Conservation (phyloP, 2,329 filamentous ascomycete species). For the Xylogone sp. region DNA sequence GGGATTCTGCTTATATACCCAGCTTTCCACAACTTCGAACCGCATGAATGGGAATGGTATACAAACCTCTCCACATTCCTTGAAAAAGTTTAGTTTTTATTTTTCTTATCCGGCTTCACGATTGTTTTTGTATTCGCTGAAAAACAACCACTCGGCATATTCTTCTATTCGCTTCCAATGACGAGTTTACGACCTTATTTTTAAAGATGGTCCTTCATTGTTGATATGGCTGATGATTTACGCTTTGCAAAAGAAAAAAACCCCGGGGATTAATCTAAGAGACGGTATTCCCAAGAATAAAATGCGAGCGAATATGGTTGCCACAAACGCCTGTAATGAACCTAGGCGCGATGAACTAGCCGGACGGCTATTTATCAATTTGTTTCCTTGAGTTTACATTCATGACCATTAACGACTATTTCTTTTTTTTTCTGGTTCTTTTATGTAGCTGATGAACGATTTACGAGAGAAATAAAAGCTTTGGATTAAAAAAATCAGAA, state of each 20-base stretch:
- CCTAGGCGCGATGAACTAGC: slow-evolving; percentile 18
- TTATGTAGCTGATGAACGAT: slow-evolving; percentile 37
- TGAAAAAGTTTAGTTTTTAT: slow-evolving; percentile 20
- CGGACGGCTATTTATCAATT: slow-evolving; percentile 2
- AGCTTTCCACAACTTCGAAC: background rate
- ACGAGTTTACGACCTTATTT: slow-evolving; percentile 37
- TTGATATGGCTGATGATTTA: slow-evolving; percentile 43
- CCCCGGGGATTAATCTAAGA: slow-evolving; percentile 18
- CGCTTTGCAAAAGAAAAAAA: slow-evolving; percentile 34
- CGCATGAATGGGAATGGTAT: slow-evolving; percentile 3
- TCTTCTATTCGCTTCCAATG: slow-evolving; percentile 31
- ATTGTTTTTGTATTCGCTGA: slow-evolving; percentile 36
- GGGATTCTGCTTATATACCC: background rate
- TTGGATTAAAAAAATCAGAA: slow-evolving; percentile 27
- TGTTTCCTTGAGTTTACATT: slow-evolving; percentile 23
- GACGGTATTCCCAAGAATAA: slow-evolving; percentile 24
- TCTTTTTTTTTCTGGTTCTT: slow-evolving; percentile 33
- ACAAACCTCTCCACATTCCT: slow-evolving; percentile 25
- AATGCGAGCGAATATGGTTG: slow-evolving; percentile 18
- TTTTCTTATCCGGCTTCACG: slow-evolving; percentile 18
- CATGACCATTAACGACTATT: slow-evolving; percentile 34
- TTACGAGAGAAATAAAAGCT: slow-evolving; percentile 37
- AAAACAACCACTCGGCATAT: slow-evolving; percentile 31
- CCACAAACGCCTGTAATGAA: slow-evolving; percentile 26
- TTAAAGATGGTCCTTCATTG: slow-evolving; percentile 29